Conservation (phyloP, 192 early-diverging fungal species). For the Helicostylum pulchrum region DNA sequence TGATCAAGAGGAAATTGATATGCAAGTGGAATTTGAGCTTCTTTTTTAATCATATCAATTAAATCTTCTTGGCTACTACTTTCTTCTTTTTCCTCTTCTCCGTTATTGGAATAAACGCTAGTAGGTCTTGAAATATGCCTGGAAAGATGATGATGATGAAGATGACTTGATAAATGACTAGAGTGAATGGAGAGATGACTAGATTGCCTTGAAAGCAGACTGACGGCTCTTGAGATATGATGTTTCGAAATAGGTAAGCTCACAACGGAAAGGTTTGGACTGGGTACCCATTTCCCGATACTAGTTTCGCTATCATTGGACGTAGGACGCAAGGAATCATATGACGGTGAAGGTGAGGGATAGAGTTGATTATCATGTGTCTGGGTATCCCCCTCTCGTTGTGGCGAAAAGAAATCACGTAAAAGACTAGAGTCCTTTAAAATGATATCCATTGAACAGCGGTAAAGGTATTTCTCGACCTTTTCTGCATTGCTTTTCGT, state of each 20-base stretch:
- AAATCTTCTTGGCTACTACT: not conserved
- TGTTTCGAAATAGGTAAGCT: not conserved
- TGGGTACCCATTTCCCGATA: constrained; percentile 13
- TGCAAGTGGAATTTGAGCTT: constrained; percentile 15
- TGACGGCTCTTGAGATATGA: no score
- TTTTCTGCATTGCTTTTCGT: constrained; percentile 39
- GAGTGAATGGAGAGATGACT: no score
- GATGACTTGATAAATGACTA: no score
- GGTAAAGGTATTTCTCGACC: constrained; percentile 44
- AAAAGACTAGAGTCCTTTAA: constrained; percentile 37
- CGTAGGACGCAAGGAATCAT: not conserved
- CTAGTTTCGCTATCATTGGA: not conserved
- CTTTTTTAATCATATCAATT: constrained; percentile 19
- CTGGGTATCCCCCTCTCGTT: constrained; percentile 42
- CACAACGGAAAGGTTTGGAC: not conserved
- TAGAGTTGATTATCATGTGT: not conserved
- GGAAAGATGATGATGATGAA: no score
- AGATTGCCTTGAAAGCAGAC: no score
- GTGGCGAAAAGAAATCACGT: constrained; percentile 42
- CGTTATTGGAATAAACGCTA: not conserved
- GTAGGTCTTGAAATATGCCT: no score
- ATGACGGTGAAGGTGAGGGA: not conserved
- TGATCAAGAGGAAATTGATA: constrained; percentile 40
- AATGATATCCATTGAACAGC: constrained; percentile 35
- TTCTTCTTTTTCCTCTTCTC: no score